Evolutionary conservation across 768 basidiomycete species (phyloP).

Genomic region (Floccularia luteovirens): DNA sequence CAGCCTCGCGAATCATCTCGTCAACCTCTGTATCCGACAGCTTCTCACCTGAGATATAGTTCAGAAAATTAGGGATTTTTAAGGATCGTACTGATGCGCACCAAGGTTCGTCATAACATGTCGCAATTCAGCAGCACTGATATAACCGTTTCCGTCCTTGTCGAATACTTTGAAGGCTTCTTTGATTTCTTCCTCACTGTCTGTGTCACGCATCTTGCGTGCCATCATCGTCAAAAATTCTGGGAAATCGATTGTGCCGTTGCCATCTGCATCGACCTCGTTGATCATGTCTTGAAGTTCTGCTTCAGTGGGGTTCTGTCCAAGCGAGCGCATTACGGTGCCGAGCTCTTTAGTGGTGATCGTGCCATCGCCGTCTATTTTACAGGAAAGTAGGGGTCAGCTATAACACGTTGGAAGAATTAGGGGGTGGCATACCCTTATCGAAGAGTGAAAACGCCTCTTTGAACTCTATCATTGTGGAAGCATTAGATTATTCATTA

Average conservation of each 20-base stretch:
- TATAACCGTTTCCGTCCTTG: conserved; percentile 91
- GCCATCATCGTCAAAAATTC: conserved; percentile 41
- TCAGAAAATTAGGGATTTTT: not conserved
- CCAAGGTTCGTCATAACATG: conserved; percentile 94
- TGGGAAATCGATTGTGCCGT: conserved; percentile 38
- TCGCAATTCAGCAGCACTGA: conserved; percentile 82
- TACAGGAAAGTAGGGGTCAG: not conserved
- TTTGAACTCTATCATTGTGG: conserved; percentile 71
- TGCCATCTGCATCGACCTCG: conserved; percentile 35
- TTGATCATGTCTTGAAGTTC: conserved; percentile 44
- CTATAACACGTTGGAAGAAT: not conserved
- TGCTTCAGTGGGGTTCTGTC: conserved; percentile 38
- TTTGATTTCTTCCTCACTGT: conserved; percentile 37
- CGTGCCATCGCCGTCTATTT: conserved; percentile 37
- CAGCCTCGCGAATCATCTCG: conserved; percentile 97
- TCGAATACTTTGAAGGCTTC: conserved; percentile 69
- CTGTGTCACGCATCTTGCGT: conserved; percentile 29
- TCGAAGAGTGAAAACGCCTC: conserved; percentile 98
- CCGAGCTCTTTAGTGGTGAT: conserved; percentile 43
- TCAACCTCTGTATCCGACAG: conserved; percentile 82
- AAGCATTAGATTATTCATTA: not conserved
- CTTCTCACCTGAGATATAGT: conserved; percentile 60
- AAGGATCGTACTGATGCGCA: conserved; percentile 21
- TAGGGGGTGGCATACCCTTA: conserved; percentile 52
- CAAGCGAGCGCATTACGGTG: conserved; percentile 41